These are phyloP conservation scores for Penstemon newberryi DNA, from an alignment of 257 asterid genomes.

Conservation along the genomic window DNA sequence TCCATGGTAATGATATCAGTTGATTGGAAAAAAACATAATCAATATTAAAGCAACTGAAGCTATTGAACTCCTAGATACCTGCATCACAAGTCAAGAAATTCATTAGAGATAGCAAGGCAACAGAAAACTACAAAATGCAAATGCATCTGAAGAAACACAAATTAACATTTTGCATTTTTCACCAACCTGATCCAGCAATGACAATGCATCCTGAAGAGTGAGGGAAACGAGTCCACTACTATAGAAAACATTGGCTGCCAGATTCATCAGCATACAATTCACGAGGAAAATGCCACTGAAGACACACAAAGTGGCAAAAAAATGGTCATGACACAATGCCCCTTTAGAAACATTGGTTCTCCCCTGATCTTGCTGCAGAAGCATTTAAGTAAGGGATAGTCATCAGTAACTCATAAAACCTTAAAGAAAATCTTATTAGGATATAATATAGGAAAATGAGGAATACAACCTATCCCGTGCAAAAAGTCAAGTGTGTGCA, in stretches of 20 bases:
- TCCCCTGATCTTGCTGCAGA: slow-evolving; percentile 66
- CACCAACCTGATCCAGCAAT: slow-evolving; percentile 83
- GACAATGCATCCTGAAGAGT: slow-evolving; percentile 85
- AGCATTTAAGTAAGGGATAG: slow-evolving; percentile 2
- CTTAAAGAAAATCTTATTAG: neutral
- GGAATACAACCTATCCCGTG: neutral
- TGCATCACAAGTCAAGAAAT: slow-evolving; percentile 42
- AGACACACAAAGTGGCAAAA: slow-evolving; percentile 70
- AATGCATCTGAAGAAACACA: neutral
- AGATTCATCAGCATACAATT: slow-evolving; percentile 65
- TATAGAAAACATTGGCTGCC: slow-evolving; percentile 68
- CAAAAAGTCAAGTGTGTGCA: neutral
- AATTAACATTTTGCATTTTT: slow-evolving; percentile 12
- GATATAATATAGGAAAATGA: neutral
- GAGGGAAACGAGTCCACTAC: slow-evolving; percentile 63
- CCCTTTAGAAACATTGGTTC: slow-evolving; percentile 46
- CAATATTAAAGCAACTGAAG: slow-evolving; percentile 57
- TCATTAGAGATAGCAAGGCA: slow-evolving; percentile 21
- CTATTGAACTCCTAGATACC: slow-evolving; percentile 70
- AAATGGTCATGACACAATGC: slow-evolving; percentile 78
- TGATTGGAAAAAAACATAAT: slow-evolving; percentile 72
- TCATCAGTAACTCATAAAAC: slow-evolving; percentile 7
- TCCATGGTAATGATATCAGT: slow-evolving; percentile 74
- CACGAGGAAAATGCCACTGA: slow-evolving; percentile 82
- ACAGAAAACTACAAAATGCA: slow-evolving; percentile 11